Evolutionary conservation across 2,329 filamentous ascomycete genomes (phyloP), one percentile per base, ranked within the genome.

Genomic region (Aureobasidium subglaciale): DNA sequence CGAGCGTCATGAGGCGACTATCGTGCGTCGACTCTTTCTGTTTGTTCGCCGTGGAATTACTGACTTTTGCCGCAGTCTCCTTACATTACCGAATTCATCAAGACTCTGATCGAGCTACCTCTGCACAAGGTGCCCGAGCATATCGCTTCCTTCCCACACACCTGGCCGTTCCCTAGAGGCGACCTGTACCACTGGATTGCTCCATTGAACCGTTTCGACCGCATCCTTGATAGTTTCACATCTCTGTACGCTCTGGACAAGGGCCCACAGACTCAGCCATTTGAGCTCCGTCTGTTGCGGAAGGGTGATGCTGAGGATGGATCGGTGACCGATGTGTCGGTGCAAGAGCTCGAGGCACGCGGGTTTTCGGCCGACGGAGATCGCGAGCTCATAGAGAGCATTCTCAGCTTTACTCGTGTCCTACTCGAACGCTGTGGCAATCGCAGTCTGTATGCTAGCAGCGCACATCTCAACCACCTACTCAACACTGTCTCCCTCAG

Each of bases 141-240:
- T 62, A 86, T 99, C 61, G 78, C 80, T 64, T 82, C 80, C 56
- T 97, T 97, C 68, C 90, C 92, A 57, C 85, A 85, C 61, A 79
- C 86, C 79, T 99, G 93, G 93, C 90, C 91, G 2, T 95, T 97
- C 67, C 92, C 92, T 35, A 84, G 92, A 69, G 95, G 93, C 59
- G 93, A 99, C 70, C 77, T 97, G 27, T 97, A 97, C 69, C 92
- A 99, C 77, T 99, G 95, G 95, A 96, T 99, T 62, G 86, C 88
- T 25, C 80, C 96, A 22, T 75, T 99, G 58, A 95, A 99, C 71
- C 86, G 90, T 57, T 97, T 99, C 71, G 93, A 99, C 71, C 83
- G 82, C 65, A 84, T 97, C 61, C 76, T 99, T 37, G 89, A 95
- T 64, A 77, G 83, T 35, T 90, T 95, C 69, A 90, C 85, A 70